Percentiles rank a stretch among this genome's conserved stretches.
phyloP scores from a whole-genome alignment of 805 yeast genomes.

The Wickerhamiella sergipiensis region DNA sequence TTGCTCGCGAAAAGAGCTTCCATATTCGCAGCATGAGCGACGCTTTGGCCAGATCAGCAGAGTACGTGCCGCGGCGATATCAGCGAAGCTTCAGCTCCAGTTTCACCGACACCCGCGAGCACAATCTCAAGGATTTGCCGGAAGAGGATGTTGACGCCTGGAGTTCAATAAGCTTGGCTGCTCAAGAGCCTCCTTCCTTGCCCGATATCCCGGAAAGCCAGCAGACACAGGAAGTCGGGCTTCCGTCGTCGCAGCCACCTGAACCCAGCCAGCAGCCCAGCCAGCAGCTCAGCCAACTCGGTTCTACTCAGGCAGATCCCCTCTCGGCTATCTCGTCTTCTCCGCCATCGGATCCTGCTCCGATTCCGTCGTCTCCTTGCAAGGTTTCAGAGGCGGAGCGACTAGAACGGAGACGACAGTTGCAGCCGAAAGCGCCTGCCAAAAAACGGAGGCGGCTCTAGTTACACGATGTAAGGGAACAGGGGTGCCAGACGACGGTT shows the following conservation, averaged over 20 bases:
- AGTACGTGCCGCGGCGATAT: background rate
- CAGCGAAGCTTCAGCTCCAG: background rate
- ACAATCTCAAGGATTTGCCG: background rate
- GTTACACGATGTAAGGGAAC: no score
- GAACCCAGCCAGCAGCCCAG: background rate
- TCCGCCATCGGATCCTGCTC: background rate
- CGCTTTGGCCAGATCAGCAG: background rate
- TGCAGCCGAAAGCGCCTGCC: background rate
- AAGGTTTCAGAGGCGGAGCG: background rate
- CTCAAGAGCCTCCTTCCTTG: background rate
- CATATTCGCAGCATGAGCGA: conserved; percentile 2
- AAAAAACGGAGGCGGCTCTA: background rate
- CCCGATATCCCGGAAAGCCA: no score
- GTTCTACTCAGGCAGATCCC: background rate
- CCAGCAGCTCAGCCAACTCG: no score
- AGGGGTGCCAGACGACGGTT: background rate
- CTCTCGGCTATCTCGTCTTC: background rate
- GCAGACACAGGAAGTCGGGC: background rate
- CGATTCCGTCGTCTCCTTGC: background rate
- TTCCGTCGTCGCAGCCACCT: background rate
- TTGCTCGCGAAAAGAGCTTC: background rate
- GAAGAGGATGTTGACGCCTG: background rate
- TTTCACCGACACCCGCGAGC: background rate
- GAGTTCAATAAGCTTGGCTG: background rate
- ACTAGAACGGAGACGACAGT: background rate